These are phyloP conservation scores for Nemania serpens DNA, from an alignment of 2,329 filamentous ascomycete species.

Conservation along the genomic window DNA sequence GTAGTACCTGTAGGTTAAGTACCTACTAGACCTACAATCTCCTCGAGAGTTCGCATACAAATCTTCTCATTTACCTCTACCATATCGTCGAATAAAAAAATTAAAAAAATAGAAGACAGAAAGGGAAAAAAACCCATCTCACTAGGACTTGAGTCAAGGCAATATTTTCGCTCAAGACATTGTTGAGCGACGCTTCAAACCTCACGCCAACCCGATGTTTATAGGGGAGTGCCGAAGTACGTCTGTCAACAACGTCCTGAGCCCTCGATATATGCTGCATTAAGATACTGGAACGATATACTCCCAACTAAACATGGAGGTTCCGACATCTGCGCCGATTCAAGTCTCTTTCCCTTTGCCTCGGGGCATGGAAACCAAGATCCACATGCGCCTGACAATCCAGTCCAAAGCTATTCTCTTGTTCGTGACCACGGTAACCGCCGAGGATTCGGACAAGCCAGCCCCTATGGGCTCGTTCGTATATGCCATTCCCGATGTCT, in stretches of 20 bases:
- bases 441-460: slow-evolving; percentile 54
- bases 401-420: slow-evolving; percentile 62
- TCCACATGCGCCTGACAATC: slow-evolving; percentile 64
- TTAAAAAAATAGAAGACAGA: too few species aligned
- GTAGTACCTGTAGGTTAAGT: too few species aligned
- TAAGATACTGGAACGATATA: too few species aligned
- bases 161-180: neutral
- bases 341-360: slow-evolving; percentile 66
- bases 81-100: too few species aligned
- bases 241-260: neutral
- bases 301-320: slow-evolving; percentile 28
- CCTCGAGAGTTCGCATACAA: neutral
- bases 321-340: slow-evolving; percentile 33
- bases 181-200: neutral
- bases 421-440: slow-evolving; percentile 63
- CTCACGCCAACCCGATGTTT: neutral
- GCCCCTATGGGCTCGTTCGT: slow-evolving; percentile 84
- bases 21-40: too few species aligned
- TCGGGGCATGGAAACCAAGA: slow-evolving; percentile 61
- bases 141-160: too few species aligned
- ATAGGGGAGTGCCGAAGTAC: neutral
- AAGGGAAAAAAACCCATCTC: too few species aligned
- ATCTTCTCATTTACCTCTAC: neutral
- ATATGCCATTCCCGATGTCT: slow-evolving; percentile 89
- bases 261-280: neutral